phyloP scores from a whole-genome alignment of 2,329 filamentous ascomycete genomes.

The Trichoderma asperellum region DNA sequence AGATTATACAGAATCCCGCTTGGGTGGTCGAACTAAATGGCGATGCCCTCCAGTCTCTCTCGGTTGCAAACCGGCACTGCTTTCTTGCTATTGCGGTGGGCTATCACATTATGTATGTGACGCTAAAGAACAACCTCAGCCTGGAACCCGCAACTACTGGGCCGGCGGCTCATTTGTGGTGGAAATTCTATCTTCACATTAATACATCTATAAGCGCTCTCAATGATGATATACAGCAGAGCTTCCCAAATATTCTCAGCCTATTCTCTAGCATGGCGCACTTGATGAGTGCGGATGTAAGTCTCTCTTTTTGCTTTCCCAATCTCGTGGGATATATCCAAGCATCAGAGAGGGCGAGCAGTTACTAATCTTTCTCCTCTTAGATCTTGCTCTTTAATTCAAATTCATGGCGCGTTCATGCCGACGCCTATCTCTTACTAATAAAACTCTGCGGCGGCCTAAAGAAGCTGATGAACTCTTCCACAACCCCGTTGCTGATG shows the following conservation, averaged over 20 bases:
- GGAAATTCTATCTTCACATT: conserved; percentile 22
- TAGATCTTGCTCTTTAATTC: conserved; percentile 21
- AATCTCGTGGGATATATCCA: not conserved
- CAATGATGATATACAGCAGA: conserved; percentile 21
- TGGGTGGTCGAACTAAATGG: conserved; percentile 3
- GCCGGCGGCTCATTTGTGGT: conserved; percentile 20
- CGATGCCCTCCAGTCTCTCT: conserved; percentile 15
- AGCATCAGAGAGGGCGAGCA: not conserved
- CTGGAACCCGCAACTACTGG: conserved; percentile 17
- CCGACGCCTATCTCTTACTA: conserved; percentile 17
- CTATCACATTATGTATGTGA: conserved; percentile 26
- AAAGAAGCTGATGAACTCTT: conserved; percentile 14
- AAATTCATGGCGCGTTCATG: conserved; percentile 22
- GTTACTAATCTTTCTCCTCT: not conserved
- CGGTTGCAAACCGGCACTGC: conserved; percentile 13
- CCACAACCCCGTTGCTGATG: conserved; percentile 9
- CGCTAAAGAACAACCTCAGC: conserved; percentile 12
- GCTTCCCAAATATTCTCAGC: conserved; percentile 3
- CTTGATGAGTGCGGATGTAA: conserved; percentile 24
- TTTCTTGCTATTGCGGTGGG: conserved; percentile 22
- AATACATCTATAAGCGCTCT: conserved; percentile 13
- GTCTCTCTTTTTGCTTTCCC: not conserved
- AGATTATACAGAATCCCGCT: conserved; percentile 17
- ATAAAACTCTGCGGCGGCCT: conserved; percentile 27
- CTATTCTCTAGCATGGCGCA: conserved; percentile 27